A percentile compares a stretch with the other conserved stretches of the same genome.
phyloP scores from a whole-genome alignment of 768 basidiomycete species.

The Tubosaeta sp. region DNA sequence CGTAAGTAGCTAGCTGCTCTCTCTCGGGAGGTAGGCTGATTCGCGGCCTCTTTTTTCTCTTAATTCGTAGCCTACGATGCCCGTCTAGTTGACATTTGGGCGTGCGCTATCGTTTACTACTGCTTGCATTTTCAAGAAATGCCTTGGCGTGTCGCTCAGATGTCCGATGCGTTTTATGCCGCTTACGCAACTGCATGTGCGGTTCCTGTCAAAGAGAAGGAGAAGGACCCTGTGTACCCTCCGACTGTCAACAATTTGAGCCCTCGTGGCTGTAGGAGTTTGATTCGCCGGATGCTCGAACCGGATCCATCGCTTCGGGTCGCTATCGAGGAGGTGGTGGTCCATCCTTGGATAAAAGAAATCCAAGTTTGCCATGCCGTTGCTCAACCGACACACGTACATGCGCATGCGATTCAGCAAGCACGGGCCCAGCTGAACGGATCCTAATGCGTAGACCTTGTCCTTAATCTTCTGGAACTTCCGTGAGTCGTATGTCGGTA shows the following conservation, averaged over 20 bases:
- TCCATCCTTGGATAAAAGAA: conserved; percentile 70
- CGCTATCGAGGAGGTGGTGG: conserved; percentile 76
- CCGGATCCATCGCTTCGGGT: conserved; percentile 79
- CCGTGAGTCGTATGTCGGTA: background rate
- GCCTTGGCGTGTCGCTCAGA: conserved; percentile 94
- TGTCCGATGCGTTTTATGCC: conserved; percentile 73
- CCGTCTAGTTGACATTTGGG: conserved; percentile 96
- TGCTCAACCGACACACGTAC: conserved; percentile 63
- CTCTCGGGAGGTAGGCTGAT: conserved; percentile 38
- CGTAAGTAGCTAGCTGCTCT: conserved; percentile 59
- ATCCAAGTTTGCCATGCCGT: conserved; percentile 81
- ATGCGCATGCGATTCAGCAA: conserved; percentile 62
- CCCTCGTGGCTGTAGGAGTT: conserved; percentile 75
- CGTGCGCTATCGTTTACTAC: conserved; percentile 95
- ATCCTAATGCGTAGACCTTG: conserved; percentile 3
- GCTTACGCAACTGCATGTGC: conserved; percentile 55
- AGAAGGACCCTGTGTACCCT: conserved; percentile 33
- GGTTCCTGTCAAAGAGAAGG: conserved; percentile 27
- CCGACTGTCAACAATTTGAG: conserved; percentile 85
- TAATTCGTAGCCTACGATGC: conserved; percentile 83
- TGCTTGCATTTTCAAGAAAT: conserved; percentile 98
- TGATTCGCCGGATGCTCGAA: conserved; percentile 93
- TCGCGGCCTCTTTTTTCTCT: conserved; percentile 13
- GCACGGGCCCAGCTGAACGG: conserved; percentile 41
- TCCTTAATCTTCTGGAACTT: background rate